Evolutionary conservation across 371 early-diverging fungal species (phyloP).

Genomic region (Saksenaea vasiformis): DNA sequence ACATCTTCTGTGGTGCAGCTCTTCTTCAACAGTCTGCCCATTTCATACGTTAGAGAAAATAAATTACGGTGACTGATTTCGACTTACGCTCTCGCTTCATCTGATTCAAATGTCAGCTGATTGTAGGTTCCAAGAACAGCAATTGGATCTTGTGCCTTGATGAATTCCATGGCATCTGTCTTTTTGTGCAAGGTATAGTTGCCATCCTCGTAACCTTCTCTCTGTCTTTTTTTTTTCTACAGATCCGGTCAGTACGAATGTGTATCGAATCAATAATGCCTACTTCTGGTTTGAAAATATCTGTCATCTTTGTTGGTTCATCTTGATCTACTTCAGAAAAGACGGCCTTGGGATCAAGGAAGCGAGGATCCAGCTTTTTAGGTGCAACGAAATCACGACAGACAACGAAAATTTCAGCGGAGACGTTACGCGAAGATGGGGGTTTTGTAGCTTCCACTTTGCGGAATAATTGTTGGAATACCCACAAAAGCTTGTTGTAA

Average conservation of each 20-base stretch:
- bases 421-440: slow-evolving; percentile 98
- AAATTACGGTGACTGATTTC: not conserved
- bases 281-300: slow-evolving; percentile 81
- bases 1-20: slow-evolving; percentile 82
- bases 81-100: slow-evolving; percentile 55
- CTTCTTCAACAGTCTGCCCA: slow-evolving; percentile 52
- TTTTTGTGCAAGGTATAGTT: slow-evolving; percentile 83
- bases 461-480: slow-evolving; percentile 97
- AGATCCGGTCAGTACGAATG: not conserved
- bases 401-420: slow-evolving; percentile 99
- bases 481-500: slow-evolving; percentile 98
- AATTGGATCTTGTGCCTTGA: slow-evolving; percentile 78
- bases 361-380: slow-evolving; percentile 93
- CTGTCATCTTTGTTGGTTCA: slow-evolving; percentile 45
- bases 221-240: slow-evolving; percentile 80
- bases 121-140: slow-evolving; percentile 75
- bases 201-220: slow-evolving; percentile 97
- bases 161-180: slow-evolving; percentile 75
- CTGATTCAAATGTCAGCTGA: slow-evolving; percentile 71
- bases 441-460: slow-evolving; percentile 99
- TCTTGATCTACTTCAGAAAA: slow-evolving; percentile 89
- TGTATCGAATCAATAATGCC: not conserved
- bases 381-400: slow-evolving; percentile 95
- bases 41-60: not conserved
- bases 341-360: slow-evolving; percentile 94